A percentile compares a stretch with the other conserved stretches of the same genome.
Evolutionary conservation across 1,284 basidiomycete species (phyloP).

Genomic region (Trichosporon asahii): DNA sequence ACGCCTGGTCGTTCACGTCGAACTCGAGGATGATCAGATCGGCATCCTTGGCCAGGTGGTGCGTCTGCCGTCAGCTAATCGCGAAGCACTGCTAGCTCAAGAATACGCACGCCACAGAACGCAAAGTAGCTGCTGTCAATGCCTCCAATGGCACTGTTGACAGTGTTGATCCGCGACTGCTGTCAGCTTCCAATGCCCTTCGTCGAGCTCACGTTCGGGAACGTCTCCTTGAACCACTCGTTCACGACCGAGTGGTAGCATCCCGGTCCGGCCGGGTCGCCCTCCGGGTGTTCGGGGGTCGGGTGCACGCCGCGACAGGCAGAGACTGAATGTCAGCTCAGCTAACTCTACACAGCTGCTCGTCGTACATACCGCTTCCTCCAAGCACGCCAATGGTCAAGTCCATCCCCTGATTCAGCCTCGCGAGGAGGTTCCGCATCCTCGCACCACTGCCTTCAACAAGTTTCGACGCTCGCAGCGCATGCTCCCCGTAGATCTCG

Average conservation of each 20-base stretch:
- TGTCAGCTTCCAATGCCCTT: not conserved
- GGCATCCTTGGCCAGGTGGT: slow-evolving; percentile 46
- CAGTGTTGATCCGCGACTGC: slow-evolving; percentile 24
- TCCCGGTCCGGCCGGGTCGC: slow-evolving; percentile 47
- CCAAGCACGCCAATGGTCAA: slow-evolving; percentile 48
- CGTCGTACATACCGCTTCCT: slow-evolving; percentile 38
- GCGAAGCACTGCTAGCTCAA: not conserved
- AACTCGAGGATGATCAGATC: slow-evolving; percentile 51
- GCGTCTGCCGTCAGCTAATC: slow-evolving; percentile 31
- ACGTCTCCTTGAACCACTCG: slow-evolving; percentile 41
- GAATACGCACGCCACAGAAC: slow-evolving; percentile 51
- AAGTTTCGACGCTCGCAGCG: slow-evolving; percentile 34
- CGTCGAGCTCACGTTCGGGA: slow-evolving; percentile 33
- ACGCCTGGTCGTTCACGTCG: slow-evolving; percentile 52
- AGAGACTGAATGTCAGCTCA: slow-evolving; percentile 39
- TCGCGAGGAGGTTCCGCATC: slow-evolving; percentile 35
- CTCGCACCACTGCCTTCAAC: slow-evolving; percentile 41
- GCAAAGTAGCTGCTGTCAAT: slow-evolving; percentile 52
- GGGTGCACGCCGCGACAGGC: slow-evolving; percentile 50
- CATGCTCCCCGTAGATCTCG: slow-evolving; percentile 38
- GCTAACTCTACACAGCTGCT: slow-evolving; percentile 17
- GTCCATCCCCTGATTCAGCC: slow-evolving; percentile 37
- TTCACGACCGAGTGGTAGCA: slow-evolving; percentile 45
- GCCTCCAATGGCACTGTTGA: slow-evolving; percentile 50
- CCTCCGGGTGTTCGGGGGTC: slow-evolving; percentile 39